Conservation (phyloP, 176 grass and related monocot genomes). For the Aegilops tauschii region DNA sequence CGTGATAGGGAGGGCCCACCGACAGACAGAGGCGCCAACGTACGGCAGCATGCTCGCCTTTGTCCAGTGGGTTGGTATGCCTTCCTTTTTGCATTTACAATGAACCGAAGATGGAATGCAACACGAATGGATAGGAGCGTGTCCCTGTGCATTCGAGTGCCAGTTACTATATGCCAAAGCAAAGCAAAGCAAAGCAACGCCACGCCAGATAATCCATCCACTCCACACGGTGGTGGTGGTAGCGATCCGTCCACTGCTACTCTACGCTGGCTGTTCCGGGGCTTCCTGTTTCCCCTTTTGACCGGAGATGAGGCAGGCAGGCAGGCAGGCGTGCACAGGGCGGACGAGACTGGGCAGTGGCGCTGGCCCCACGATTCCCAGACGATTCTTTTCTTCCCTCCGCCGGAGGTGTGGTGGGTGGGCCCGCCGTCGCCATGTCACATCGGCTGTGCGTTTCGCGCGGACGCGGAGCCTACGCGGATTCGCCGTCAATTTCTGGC, state of each 20-base stretch:
- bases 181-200: background rate
- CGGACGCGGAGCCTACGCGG: slow-evolving; percentile 28
- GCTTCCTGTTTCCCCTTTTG: background rate
- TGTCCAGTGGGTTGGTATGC: slow-evolving; percentile 23
- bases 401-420: background rate
- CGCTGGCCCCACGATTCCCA: background rate
- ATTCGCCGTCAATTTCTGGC: background rate
- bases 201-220: background rate
- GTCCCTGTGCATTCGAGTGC: background rate
- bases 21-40: background rate
- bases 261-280: background rate
- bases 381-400: background rate
- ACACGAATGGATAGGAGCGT: background rate
- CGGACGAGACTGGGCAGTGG: background rate
- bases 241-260: background rate
- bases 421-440: background rate
- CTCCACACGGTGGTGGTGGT: background rate
- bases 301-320: background rate
- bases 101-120: background rate
- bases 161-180: slow-evolving; percentile 30
- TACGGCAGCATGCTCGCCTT: background rate
- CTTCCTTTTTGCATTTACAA: slow-evolving; percentile 10
- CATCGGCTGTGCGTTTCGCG: background rate
- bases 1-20: background rate
- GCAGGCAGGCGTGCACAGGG: background rate